Percentiles rank a stretch among this genome's conserved stretches.
These are phyloP conservation scores for Clonostachys sp. DNA, from an alignment of 2,329 filamentous ascomycete species.

Conservation along the genomic window DNA sequence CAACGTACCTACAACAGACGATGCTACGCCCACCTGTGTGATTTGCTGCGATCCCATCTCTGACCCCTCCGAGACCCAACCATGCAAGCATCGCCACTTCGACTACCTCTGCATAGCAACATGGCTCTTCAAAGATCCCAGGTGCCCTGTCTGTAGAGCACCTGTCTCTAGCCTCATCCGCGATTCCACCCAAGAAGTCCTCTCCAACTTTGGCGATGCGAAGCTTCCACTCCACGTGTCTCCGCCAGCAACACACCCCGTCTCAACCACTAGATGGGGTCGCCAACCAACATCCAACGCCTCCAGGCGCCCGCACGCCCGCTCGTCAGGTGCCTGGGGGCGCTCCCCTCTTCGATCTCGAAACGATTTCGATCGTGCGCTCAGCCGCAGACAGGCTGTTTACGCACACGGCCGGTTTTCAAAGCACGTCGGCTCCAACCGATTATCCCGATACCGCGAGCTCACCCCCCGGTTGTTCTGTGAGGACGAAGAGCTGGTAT, in stretches of 20 bases:
- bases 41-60: slow-evolving; percentile 79
- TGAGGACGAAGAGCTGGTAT: slow-evolving; percentile 61
- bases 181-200: background rate
- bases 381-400: slow-evolving; percentile 59
- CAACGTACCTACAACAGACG: background rate
- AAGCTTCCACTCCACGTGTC: background rate
- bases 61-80: slow-evolving; percentile 66
- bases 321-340: too few species aligned
- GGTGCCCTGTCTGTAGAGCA: slow-evolving; percentile 74
- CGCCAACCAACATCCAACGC: background rate
- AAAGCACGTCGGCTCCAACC: slow-evolving; percentile 77
- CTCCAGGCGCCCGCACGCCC: background rate
- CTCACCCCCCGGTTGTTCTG: slow-evolving; percentile 65
- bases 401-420: slow-evolving; percentile 73
- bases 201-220: background rate
- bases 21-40: slow-evolving; percentile 49
- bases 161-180: background rate
- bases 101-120: slow-evolving; percentile 80
- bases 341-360: background rate
- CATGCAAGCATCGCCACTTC: slow-evolving; percentile 77
- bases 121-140: slow-evolving; percentile 71
- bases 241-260: background rate
- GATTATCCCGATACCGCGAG: slow-evolving; percentile 70
- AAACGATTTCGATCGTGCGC: slow-evolving; percentile 3
- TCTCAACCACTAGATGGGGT: background rate